A percentile compares a stretch with the other conserved stretches of the same genome.
These are phyloP conservation scores for Saccharomycopsis fibuligera DNA, from an alignment of 805 yeast genomes.

Conservation along the genomic window DNA sequence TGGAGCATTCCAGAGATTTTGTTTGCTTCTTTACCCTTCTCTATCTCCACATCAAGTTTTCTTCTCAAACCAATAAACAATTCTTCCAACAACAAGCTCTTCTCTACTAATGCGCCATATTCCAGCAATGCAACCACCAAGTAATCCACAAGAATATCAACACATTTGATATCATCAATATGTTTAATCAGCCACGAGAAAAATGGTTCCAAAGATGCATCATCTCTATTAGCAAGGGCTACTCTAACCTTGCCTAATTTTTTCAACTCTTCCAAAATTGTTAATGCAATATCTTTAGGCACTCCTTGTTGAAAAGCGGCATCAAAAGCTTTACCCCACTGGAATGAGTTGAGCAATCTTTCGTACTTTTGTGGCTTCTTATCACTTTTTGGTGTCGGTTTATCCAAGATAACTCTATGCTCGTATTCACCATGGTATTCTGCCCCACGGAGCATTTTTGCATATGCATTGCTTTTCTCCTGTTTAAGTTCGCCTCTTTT, in stretches of 20 bases:
- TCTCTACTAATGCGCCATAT: constrained; percentile 69
- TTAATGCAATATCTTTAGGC: constrained; percentile 71
- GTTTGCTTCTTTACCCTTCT: constrained; percentile 79
- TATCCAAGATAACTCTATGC: constrained; percentile 59
- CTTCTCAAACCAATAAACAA: constrained; percentile 53
- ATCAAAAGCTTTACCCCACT: constrained; percentile 91
- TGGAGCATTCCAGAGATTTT: constrained; percentile 92
- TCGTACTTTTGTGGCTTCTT: constrained; percentile 79
- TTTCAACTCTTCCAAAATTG: constrained; percentile 80
- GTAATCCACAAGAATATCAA: constrained; percentile 60
- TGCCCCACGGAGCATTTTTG: constrained; percentile 82
- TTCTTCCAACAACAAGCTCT: constrained; percentile 72
- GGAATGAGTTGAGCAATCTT: constrained; percentile 75
- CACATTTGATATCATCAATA: constrained; percentile 74
- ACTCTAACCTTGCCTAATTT: constrained; percentile 82
- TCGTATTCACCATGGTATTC: constrained; percentile 90
- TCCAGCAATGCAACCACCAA: constrained; percentile 62
- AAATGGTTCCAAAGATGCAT: constrained; percentile 76
- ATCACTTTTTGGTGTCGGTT: constrained; percentile 35
- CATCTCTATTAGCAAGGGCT: constrained; percentile 80
- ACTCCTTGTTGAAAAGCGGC: constrained; percentile 75
- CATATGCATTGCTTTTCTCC: constrained; percentile 55
- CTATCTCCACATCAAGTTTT: constrained; percentile 62
- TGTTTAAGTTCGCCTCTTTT: constrained; percentile 27
- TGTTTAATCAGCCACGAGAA: constrained; percentile 74